phyloP scores from a whole-genome alignment of 2,329 filamentous ascomycete genomes.

The Alternaria sp. region DNA sequence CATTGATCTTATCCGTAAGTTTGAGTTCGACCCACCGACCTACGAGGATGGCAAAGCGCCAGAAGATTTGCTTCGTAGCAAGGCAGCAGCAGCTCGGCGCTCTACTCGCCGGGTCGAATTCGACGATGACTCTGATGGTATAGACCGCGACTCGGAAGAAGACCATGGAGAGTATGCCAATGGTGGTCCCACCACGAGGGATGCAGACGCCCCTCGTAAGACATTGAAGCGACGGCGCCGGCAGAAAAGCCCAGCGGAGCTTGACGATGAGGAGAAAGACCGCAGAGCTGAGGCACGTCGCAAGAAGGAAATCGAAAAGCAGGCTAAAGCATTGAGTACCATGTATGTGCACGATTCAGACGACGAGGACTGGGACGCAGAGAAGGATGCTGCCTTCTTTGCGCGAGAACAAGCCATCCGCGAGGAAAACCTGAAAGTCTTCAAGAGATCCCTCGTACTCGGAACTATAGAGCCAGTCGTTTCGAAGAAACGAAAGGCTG shows the following conservation, averaged over 20 bases:
- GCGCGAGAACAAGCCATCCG: conserved; percentile 74
- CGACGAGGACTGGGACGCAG: conserved; percentile 85
- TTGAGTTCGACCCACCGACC: conserved; percentile 77
- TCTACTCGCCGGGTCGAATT: conserved; percentile 64
- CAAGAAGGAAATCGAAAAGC: conserved; percentile 77
- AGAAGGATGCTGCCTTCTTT: conserved; percentile 78
- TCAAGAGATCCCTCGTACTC: conserved; percentile 57
- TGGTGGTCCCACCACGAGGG: conserved; percentile 70
- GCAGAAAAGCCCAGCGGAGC: conserved; percentile 62
- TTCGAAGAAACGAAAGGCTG: conserved; percentile 50
- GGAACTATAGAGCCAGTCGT: conserved; percentile 48
- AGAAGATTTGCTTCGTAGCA: conserved; percentile 80
- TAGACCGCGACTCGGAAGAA: conserved; percentile 61
- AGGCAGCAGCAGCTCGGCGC: conserved; percentile 59
- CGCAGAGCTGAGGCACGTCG: conserved; percentile 69
- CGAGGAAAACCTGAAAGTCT: conserved; percentile 61
- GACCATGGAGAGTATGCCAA: conserved; percentile 70
- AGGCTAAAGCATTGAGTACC: conserved; percentile 81
- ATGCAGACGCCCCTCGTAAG: conserved; percentile 63
- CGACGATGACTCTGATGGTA: conserved; percentile 74
- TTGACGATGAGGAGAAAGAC: conserved; percentile 67
- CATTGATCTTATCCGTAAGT: conserved; percentile 76
- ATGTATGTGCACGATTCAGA: conserved; percentile 84
- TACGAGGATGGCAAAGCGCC: conserved; percentile 80
- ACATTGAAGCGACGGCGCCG: conserved; percentile 67